Base-by-base conservation (phyloP, 2,329 filamentous ascomycete genomes). In the Beauveria sp. region DNA sequence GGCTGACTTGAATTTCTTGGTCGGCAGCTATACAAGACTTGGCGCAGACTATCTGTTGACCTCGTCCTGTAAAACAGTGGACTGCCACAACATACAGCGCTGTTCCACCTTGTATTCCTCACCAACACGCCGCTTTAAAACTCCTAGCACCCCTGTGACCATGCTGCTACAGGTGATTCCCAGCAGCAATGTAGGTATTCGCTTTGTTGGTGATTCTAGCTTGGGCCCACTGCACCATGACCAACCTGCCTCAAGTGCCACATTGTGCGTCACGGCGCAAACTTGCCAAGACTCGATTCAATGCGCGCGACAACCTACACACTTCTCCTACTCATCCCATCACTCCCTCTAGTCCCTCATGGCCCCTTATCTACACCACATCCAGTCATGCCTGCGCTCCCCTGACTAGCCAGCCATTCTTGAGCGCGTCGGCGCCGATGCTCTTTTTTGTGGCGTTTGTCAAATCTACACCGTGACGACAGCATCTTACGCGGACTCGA, bases 391-490 rank as follows among this genome's bases (percentile, higher is more conserved):
- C 10, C n/a, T 9, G 53, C 22, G 18, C 20, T 28, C 43, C 54
- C 54, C 54, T 49, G 51, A 43, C 51, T 26, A 24, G 40, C 45
- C 16, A 46, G 26, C 53, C 53, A 56, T 48, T 31, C 16, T 34
- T 45, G 40, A 43, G 20, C 57, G 57, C 12, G 48, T 60, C 57
- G 57, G 57, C 48, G 48, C 57, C 57, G 57, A 60, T 24, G 48
- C 18, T 26, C 43, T 34, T 52, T 52, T 38, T 43, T 60, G 57
- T 60, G 57, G 57, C 57, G 57, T 45, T 40, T 20, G 26, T 9
- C 53, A 34, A 48, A 9, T 14, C 54, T n/a, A n/a, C 22, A 28
- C 45, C 49, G 57, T 60, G 46, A 60, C 57, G 57, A 60, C 57
- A 60, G 48, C 57, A 45, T 60, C 48, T 60, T 51, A 60, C 57